phyloP scores from a whole-genome alignment of 2,329 filamentous ascomycete genomes.

The Dryadomyces quercus-mongolicae region DNA sequence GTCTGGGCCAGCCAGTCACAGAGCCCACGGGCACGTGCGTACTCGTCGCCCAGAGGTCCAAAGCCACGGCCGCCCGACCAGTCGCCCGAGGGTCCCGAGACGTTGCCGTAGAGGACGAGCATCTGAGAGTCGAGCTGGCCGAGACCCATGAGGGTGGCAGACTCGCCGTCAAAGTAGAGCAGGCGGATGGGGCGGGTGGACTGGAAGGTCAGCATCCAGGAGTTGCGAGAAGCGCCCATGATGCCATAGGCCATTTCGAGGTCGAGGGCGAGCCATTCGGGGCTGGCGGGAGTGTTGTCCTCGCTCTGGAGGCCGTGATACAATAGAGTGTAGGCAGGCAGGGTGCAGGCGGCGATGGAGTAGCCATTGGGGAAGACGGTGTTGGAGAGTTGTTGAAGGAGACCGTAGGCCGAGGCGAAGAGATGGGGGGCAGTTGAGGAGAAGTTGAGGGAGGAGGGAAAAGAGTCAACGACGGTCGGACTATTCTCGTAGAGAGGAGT shows the following conservation, averaged over 20 bases:
- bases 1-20: slow-evolving; percentile 30
- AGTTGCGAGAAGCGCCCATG: slow-evolving; percentile 30
- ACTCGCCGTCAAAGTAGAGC: slow-evolving; percentile 39
- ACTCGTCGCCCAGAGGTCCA: slow-evolving; percentile 27
- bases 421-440: slow-evolving; percentile 34
- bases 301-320: slow-evolving; percentile 30
- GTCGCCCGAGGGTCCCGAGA: slow-evolving; percentile 20
- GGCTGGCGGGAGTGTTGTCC: slow-evolving; percentile 24
- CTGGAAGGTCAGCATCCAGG: slow-evolving; percentile 35
- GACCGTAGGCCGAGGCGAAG: slow-evolving; percentile 31
- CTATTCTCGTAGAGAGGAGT: background rate
- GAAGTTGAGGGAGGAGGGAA: slow-evolving; percentile 24
- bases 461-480: background rate
- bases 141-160: slow-evolving; percentile 31
- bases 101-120: slow-evolving; percentile 34
- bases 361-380: slow-evolving; percentile 39
- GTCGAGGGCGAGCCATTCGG: slow-evolving; percentile 41
- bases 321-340: slow-evolving; percentile 32
- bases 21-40: slow-evolving; percentile 31
- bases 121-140: slow-evolving; percentile 36
- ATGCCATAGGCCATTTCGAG: slow-evolving; percentile 42
- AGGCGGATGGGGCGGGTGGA: slow-evolving; percentile 27
- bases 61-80: slow-evolving; percentile 16
- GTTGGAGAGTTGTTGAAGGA: slow-evolving; percentile 38
- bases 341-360: slow-evolving; percentile 30